phyloP scores from a whole-genome alignment of 768 basidiomycete species.

The Lactifluus rugatus region DNA sequence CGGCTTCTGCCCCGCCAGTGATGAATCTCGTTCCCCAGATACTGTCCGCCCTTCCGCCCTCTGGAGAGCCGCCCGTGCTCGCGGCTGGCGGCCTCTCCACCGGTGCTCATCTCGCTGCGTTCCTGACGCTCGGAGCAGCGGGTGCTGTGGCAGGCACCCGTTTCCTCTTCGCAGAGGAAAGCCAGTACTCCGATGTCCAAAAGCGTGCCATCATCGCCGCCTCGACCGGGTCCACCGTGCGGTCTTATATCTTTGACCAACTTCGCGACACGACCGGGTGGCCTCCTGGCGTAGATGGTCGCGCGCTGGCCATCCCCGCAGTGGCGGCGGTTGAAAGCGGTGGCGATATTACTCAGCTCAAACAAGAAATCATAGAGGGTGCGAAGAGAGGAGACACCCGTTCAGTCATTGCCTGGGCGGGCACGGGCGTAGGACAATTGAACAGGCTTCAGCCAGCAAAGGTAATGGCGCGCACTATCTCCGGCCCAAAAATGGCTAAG shows the following conservation, averaged over 20 bases:
- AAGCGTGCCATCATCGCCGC: conserved; percentile 28
- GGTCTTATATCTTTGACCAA: conserved; percentile 29
- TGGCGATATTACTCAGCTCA: not conserved
- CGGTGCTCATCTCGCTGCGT: conserved; percentile 54
- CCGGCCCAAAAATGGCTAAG: conserved; percentile 1
- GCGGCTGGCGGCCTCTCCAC: conserved; percentile 67
- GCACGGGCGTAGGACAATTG: conserved; percentile 27
- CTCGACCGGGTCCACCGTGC: conserved; percentile 22
- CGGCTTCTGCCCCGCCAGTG: conserved; percentile 45
- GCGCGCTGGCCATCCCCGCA: conserved; percentile 33
- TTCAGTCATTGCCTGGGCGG: conserved; percentile 28
- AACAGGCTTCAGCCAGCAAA: conserved; percentile 24
- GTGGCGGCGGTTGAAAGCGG: conserved; percentile 12
- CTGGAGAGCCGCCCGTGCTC: conserved; percentile 43
- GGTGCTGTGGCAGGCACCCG: conserved; percentile 69
- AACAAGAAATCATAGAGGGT: conserved; percentile 21
- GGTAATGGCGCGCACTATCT: conserved; percentile 14
- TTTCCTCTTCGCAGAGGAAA: conserved; percentile 59
- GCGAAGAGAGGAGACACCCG: conserved; percentile 22
- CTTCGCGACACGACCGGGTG: conserved; percentile 26
- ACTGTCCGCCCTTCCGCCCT: conserved; percentile 32
- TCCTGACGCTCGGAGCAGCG: conserved; percentile 57
- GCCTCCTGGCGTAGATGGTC: conserved; percentile 32
- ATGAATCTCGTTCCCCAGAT: conserved; percentile 50
- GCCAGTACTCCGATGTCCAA: conserved; percentile 29